A percentile compares a stretch with the other conserved stretches of the same genome.
Conservation (phyloP, 2,329 filamentous ascomycete genomes). For the Paraconiothyrium brasiliense region DNA sequence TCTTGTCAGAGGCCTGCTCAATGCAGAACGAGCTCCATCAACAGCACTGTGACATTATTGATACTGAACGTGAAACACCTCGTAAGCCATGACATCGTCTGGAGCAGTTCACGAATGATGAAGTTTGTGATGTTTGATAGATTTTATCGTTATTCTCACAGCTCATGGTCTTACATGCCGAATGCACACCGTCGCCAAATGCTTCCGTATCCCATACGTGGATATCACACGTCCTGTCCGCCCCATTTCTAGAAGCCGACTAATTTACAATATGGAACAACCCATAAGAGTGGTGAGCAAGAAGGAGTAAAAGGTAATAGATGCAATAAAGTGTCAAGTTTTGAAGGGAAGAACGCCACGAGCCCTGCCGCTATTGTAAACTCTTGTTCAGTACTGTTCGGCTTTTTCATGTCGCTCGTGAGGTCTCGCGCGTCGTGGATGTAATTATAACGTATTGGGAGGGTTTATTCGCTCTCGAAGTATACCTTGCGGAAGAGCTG, state of each 20-base stretch:
- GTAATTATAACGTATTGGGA: not conserved
- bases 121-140: not conserved
- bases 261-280: conserved; percentile 22
- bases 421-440: not conserved
- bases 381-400: not conserved
- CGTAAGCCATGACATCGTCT: too few species aligned
- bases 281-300: conserved; percentile 25
- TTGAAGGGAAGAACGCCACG: conserved; percentile 16
- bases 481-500: conserved; percentile 34
- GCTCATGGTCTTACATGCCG: conserved; percentile 8
- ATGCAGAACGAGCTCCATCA: too few species aligned
- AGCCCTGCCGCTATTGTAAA: not conserved
- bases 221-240: not conserved
- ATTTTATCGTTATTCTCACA: conserved; percentile 5
- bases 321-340: conserved; percentile 18
- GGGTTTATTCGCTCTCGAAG: conserved; percentile 32
- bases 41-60: too few species aligned
- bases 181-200: not conserved
- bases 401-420: not conserved
- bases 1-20: too few species aligned
- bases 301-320: conserved; percentile 17
- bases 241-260: conserved; percentile 5
- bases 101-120: too few species aligned
- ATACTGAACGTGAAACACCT: too few species aligned
- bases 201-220: not conserved